These are phyloP conservation scores for Erodium chrysanthum DNA, from an alignment of 441 rosid species.

Conservation along the genomic window DNA sequence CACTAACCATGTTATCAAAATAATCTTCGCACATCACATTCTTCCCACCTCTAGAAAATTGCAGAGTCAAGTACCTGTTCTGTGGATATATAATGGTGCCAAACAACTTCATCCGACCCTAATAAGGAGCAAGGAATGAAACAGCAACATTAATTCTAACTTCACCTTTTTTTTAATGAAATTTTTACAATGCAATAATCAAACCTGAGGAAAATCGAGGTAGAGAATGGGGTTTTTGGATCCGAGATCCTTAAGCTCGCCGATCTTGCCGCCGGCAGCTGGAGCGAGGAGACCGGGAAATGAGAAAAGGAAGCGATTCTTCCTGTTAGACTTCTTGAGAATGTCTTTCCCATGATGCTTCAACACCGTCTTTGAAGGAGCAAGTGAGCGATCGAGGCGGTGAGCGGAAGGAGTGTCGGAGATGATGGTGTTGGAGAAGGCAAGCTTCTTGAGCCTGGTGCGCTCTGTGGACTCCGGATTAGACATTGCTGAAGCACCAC, in stretches of 20 bases:
- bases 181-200: no score
- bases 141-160: background rate
- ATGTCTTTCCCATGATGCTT: constrained; percentile 82
- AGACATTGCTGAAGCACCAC: background rate
- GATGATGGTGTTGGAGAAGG: constrained; percentile 35
- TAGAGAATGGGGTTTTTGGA: constrained; percentile 77
- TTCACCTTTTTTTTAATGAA: background rate
- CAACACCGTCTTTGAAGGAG: constrained; percentile 46
- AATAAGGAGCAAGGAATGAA: background rate
- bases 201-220: constrained; percentile 81
- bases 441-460: constrained; percentile 44
- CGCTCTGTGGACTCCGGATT: constrained; percentile 32
- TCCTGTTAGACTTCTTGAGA: constrained; percentile 67
- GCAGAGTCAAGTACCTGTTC: constrained; percentile 58
- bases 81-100: constrained; percentile 77
- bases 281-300: constrained; percentile 86
- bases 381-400: constrained; percentile 26
- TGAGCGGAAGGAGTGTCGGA: constrained; percentile 38
- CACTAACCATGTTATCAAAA: constrained; percentile 72
- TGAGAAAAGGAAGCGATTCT: constrained; percentile 74
- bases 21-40: constrained; percentile 74
- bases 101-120: constrained; percentile 52
- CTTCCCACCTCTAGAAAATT: constrained; percentile 81
- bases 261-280: constrained; percentile 59
- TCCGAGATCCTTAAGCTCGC: constrained; percentile 69